phyloP scores from a whole-genome alignment of 192 early-diverging fungal species.

The Tieghemiomyces parasiticus region DNA sequence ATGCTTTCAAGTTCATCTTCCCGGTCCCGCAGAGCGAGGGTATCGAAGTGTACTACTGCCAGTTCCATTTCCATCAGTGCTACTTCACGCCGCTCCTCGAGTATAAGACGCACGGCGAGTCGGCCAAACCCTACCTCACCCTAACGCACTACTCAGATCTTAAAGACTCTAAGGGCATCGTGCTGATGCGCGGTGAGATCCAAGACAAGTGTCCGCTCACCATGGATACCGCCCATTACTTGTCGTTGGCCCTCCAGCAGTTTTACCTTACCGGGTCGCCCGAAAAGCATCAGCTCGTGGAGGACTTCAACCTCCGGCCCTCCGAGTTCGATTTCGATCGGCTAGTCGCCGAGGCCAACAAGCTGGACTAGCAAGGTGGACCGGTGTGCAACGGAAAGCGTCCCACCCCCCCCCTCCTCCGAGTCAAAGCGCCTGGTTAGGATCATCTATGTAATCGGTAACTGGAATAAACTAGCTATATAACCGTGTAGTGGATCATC shows the following conservation, averaged over 20 bases:
- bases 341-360: slow-evolving; percentile 35
- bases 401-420: too few species aligned
- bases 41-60: slow-evolving; percentile 74
- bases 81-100: slow-evolving; percentile 77
- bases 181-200: slow-evolving; percentile 80
- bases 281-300: slow-evolving; percentile 46
- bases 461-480: too few species aligned
- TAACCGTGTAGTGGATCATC: too few species aligned
- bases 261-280: slow-evolving; percentile 72
- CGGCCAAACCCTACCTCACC: slow-evolving; percentile 67
- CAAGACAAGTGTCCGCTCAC: slow-evolving; percentile 36
- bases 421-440: too few species aligned
- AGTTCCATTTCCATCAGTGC: slow-evolving; percentile 72
- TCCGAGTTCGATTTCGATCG: slow-evolving; percentile 53
- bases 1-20: background rate
- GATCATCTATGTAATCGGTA: too few species aligned
- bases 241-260: slow-evolving; percentile 67
- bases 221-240: slow-evolving; percentile 51
- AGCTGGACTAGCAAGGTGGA: slow-evolving; percentile 21
- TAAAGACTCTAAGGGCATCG: slow-evolving; percentile 58
- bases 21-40: slow-evolving; percentile 56
- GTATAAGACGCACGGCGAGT: slow-evolving; percentile 69
- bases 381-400: too few species aligned
- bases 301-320: slow-evolving; percentile 66
- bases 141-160: slow-evolving; percentile 84